These are phyloP conservation scores for Diutina ranongensis DNA, from an alignment of 1,139 yeast genomes.

Conservation along the genomic window DNA sequence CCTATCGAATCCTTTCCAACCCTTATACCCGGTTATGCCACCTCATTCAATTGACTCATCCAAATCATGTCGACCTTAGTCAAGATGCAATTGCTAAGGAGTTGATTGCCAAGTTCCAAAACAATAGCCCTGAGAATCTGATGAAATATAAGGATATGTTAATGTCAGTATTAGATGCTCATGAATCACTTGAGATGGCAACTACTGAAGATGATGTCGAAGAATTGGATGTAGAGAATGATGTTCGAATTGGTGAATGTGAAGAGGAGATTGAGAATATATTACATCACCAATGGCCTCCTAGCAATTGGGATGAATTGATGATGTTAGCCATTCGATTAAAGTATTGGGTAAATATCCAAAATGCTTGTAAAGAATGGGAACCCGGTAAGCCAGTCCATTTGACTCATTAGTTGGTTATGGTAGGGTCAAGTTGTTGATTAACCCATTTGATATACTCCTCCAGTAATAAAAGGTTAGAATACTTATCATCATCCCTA, in stretches of 20 bases:
- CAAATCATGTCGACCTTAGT: slow-evolving; percentile 28
- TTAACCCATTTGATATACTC: not conserved
- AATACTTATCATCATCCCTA: too few relatives aligned
- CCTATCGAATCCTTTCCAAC: slow-evolving; percentile 56
- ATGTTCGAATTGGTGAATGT: slow-evolving; percentile 33
- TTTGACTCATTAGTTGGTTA: slow-evolving; percentile 45
- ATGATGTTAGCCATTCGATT: slow-evolving; percentile 58
- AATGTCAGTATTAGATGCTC: slow-evolving; percentile 70
- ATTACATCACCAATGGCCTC: slow-evolving; percentile 20
- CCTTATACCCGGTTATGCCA: slow-evolving; percentile 54
- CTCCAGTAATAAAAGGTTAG: not conserved
- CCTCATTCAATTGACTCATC: slow-evolving; percentile 24
- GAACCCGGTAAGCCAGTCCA: slow-evolving; percentile 58
- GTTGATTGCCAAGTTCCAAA: slow-evolving; percentile 24
- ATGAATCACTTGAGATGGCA: slow-evolving; percentile 64
- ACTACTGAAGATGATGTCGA: slow-evolving; percentile 44
- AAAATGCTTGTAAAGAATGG: slow-evolving; percentile 67
- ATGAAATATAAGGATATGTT: slow-evolving; percentile 45
- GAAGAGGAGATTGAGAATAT: slow-evolving; percentile 22
- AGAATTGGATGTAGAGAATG: slow-evolving; percentile 42
- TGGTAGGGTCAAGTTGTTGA: too few relatives aligned
- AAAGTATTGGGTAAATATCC: slow-evolving; percentile 78
- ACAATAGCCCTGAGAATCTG: slow-evolving; percentile 19
- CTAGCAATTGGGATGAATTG: slow-evolving; percentile 40
- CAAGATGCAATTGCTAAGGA: slow-evolving; percentile 28